Conservation (phyloP, 768 basidiomycete species). For the Dioszegia aurantiaca region DNA sequence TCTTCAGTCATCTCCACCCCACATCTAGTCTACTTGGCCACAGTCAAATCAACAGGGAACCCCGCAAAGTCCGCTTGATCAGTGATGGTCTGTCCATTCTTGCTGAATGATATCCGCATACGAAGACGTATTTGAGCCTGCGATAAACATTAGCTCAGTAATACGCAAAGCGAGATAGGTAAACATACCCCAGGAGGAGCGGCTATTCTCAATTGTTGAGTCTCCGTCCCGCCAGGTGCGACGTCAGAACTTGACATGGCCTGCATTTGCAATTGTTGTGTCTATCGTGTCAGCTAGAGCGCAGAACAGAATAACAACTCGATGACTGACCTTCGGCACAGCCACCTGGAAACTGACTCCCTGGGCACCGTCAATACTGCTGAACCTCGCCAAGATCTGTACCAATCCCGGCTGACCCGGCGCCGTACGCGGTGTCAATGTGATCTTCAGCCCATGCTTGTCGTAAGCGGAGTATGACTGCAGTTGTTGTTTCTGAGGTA, state of each 20-base stretch:
- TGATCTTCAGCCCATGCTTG: slow-evolving; percentile 83
- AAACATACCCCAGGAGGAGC: slow-evolving; percentile 78
- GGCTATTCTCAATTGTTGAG: slow-evolving; percentile 90
- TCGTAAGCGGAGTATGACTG: slow-evolving; percentile 84
- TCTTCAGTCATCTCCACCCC: too few relatives aligned
- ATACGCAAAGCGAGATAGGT: not conserved
- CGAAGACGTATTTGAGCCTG: slow-evolving; percentile 83
- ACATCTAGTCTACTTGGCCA: slow-evolving; percentile 22
- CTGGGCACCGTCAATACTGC: slow-evolving; percentile 57
- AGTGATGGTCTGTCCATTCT: slow-evolving; percentile 66
- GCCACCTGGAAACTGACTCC: slow-evolving; percentile 93
- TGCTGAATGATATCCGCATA: slow-evolving; percentile 74
- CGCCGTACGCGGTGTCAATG: slow-evolving; percentile 81
- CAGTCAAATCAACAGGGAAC: slow-evolving; percentile 63
- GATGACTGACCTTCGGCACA: slow-evolving; percentile 76
- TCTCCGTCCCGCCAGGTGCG: slow-evolving; percentile 73
- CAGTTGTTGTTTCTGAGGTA: slow-evolving; percentile 56
- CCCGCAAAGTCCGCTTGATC: slow-evolving; percentile 94
- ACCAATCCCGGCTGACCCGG: slow-evolving; percentile 79
- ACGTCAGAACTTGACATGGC: slow-evolving; percentile 89
- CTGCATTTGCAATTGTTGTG: slow-evolving; percentile 95
- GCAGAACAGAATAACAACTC: not conserved
- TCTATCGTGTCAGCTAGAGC: slow-evolving; percentile 56
- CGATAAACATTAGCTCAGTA: slow-evolving; percentile 9
- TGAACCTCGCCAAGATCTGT: slow-evolving; percentile 83